Percentiles rank a stretch among this genome's conserved stretches.
phyloP scores from a whole-genome alignment of 1,284 basidiomycete species.

The Apiotrichum porosum region DNA sequence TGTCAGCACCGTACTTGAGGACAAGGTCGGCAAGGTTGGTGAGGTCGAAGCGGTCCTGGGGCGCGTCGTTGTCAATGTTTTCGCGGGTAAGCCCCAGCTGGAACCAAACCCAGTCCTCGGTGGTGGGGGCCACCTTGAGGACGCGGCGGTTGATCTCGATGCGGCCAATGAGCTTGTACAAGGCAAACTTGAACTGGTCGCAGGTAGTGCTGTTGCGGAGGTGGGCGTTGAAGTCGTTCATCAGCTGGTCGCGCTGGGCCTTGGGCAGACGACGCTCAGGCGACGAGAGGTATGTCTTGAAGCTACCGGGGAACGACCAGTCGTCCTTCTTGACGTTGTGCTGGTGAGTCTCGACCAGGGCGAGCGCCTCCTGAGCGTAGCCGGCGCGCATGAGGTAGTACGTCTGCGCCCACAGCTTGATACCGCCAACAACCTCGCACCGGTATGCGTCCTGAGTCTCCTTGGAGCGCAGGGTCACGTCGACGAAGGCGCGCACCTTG shows the following conservation, averaged over 20 bases:
- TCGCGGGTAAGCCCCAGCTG: constrained; percentile 72
- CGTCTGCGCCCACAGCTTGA: constrained; percentile 86
- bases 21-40: constrained; percentile 74
- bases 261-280: constrained; percentile 72
- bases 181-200: constrained; percentile 91
- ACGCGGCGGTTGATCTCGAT: constrained; percentile 78
- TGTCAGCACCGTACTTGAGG: constrained; percentile 79
- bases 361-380: constrained; percentile 71
- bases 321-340: constrained; percentile 74
- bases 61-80: constrained; percentile 62
- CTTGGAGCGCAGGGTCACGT: constrained; percentile 57
- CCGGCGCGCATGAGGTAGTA: constrained; percentile 89
- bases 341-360: constrained; percentile 68
- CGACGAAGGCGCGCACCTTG: constrained; percentile 79
- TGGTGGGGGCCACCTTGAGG: constrained; percentile 81
- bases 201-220: constrained; percentile 74
- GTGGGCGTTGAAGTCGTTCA: constrained; percentile 84
- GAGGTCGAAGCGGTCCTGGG: constrained; percentile 60
- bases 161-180: constrained; percentile 93
- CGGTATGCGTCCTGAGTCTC: constrained; percentile 78
- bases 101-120: constrained; percentile 98
- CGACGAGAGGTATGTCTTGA: constrained; percentile 81
- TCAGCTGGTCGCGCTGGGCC: constrained; percentile 74
- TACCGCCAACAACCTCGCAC: constrained; percentile 78
- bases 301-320: constrained; percentile 73